A percentile compares a stretch with the other conserved stretches of the same genome.
Evolutionary conservation across 805 yeast species (phyloP).

Genomic region (Wickerhamomyces alni): DNA sequence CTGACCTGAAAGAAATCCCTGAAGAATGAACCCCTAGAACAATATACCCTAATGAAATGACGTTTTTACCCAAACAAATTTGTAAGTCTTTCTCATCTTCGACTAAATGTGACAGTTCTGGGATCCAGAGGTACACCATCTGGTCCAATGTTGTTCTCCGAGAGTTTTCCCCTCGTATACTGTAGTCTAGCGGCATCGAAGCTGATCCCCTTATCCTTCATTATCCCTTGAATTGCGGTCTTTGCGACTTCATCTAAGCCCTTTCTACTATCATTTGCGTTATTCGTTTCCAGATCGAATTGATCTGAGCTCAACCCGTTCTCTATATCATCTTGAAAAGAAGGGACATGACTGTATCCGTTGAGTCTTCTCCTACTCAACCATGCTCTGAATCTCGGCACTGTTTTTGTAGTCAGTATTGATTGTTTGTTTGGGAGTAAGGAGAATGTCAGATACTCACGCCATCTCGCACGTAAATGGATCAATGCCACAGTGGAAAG

Average conservation of each 20-base stretch:
- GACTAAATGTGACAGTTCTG: conserved; percentile 44
- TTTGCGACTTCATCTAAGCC: conserved; percentile 58
- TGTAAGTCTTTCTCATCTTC: conserved; percentile 1
- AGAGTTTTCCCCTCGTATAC: conserved; percentile 41
- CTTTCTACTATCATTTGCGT: conserved; percentile 47
- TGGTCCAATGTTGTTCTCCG: conserved; percentile 47
- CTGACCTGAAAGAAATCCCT: conserved; percentile 14
- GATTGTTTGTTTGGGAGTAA: neutral
- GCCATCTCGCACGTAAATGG: conserved; percentile 13
- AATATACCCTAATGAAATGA: neutral
- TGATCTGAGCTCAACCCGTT: conserved; percentile 53
- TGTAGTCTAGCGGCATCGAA: conserved; percentile 68
- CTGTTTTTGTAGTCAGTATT: conserved; percentile 6
- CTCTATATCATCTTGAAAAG: conserved; percentile 44
- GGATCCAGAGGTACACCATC: conserved; percentile 70
- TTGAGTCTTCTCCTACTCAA: conserved; percentile 20
- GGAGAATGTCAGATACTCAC: conserved; percentile 5
- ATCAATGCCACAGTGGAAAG: neutral
- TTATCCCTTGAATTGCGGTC: conserved; percentile 42
- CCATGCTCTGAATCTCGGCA: conserved; percentile 17
- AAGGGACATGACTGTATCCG: conserved; percentile 19
- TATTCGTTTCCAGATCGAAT: conserved; percentile 46
- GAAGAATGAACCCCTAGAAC: conserved; percentile 2
- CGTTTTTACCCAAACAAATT: neutral
- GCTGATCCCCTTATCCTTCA: conserved; percentile 42